A percentile compares a stretch with the other conserved stretches of the same genome.
phyloP scores from a whole-genome alignment of 371 early-diverging fungal genomes.

The Blakeslea trispora region DNA sequence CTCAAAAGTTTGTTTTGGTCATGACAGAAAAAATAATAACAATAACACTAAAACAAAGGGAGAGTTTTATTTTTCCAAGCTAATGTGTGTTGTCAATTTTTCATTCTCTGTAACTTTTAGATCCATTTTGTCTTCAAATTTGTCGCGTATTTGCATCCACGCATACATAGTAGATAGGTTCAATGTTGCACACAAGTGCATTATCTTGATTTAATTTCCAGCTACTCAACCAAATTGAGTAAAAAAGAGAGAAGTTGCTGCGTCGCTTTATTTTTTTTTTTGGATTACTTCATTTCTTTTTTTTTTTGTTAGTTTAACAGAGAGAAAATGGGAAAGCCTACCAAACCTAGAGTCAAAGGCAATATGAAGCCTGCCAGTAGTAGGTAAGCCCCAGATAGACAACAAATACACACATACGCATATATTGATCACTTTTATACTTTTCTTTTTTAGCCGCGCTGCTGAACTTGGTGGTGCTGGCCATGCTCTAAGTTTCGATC shows the following conservation, averaged over 20 bases:
- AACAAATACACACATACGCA: neutral
- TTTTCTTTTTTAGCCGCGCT: constrained; percentile 59
- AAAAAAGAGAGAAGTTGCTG: no score
- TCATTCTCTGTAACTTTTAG: no score
- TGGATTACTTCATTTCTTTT: constrained; percentile 5
- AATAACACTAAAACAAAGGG: no score
- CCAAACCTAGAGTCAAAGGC: constrained; percentile 65
- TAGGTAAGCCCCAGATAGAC: constrained; percentile 57
- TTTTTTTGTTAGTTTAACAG: neutral
- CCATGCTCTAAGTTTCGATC: constrained; percentile 46
- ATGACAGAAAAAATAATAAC: no score
- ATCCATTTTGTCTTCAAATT: no score
- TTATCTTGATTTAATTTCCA: no score
- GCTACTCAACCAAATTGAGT: neutral
- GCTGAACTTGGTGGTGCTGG: constrained; percentile 62
- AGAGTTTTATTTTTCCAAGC: no score
- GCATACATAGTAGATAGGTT: no score
- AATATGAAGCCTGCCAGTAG: constrained; percentile 72
- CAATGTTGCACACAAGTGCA: no score
- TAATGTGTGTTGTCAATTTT: no score
- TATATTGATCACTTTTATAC: neutral
- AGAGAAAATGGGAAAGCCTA: constrained; percentile 49
- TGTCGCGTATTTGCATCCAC: no score
- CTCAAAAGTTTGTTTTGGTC: no score
- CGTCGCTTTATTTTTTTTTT: constrained; percentile 6